phyloP scores from a whole-genome alignment of 345 rosid genomes.

The Stellera chamaejasme region DNA sequence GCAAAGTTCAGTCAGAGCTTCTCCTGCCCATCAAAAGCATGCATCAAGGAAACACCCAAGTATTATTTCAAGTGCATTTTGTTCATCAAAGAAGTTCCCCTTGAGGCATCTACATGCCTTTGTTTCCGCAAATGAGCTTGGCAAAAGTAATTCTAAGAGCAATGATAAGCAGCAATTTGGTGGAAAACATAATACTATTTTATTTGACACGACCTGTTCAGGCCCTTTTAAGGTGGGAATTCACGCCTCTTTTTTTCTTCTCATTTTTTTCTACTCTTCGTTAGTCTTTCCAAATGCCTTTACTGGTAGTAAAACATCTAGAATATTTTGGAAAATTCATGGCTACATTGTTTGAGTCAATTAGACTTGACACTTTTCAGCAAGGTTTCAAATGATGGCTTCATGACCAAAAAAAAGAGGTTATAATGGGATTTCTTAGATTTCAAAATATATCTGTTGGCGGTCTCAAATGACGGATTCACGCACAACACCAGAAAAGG shows the following conservation, averaged over 20 bases:
- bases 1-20: constrained; percentile 50
- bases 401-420: too few relatives aligned
- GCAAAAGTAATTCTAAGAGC: constrained; percentile 35
- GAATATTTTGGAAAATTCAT: not conserved
- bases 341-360: too few relatives aligned
- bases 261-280: not conserved
- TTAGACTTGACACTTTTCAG: too few relatives aligned
- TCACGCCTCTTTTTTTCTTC: not conserved
- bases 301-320: not conserved
- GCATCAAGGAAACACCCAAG: constrained; percentile 63
- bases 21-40: constrained; percentile 68
- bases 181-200: constrained; percentile 22
- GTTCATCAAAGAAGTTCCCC: constrained; percentile 70
- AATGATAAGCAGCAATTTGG: constrained; percentile 24
- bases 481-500: too few relatives aligned
- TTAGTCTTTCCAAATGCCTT: not conserved
- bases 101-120: constrained; percentile 49
- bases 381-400: too few relatives aligned
- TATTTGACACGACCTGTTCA: constrained; percentile 32
- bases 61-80: constrained; percentile 72
- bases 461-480: too few relatives aligned
- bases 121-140: constrained; percentile 31
- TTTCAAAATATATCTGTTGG: too few relatives aligned
- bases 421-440: too few relatives aligned
- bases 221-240: constrained; percentile 34